Conservation (phyloP, 2,329 filamentous ascomycete genomes). For the Chaetothyriales sp. region DNA sequence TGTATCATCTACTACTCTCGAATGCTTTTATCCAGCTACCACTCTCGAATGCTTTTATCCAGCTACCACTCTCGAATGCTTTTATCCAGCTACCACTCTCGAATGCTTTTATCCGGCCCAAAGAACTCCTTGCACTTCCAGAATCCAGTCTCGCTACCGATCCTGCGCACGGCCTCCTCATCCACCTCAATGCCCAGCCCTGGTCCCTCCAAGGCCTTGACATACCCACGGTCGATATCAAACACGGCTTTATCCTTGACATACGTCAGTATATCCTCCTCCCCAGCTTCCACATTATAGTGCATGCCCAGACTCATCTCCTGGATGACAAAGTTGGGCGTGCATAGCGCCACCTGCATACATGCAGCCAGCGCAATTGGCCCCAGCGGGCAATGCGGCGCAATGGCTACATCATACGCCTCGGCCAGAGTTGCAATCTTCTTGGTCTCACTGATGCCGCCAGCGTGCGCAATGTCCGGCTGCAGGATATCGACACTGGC, state of each 20-base stretch:
- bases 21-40: not conserved
- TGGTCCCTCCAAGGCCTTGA: constrained; percentile 43
- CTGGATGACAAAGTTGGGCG: constrained; percentile 54
- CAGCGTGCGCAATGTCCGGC: constrained; percentile 55
- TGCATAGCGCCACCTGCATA: constrained; percentile 48
- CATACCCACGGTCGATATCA: constrained; percentile 52
- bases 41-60: constrained; percentile 26
- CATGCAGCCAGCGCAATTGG: constrained; percentile 57
- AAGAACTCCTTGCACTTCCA: constrained; percentile 56
- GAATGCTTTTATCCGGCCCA: constrained; percentile 51
- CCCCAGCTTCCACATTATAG: constrained; percentile 52
- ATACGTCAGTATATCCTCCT: constrained; percentile 54
- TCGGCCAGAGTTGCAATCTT: constrained; percentile 56
- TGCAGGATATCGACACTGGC: constrained; percentile 56
- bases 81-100: constrained; percentile 58
- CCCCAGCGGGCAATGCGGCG: constrained; percentile 58
- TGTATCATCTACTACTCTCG: constrained; percentile 20
- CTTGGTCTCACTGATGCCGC: constrained; percentile 55
- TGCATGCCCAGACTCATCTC: constrained; percentile 71
- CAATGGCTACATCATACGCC: constrained; percentile 56
- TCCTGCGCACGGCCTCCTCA: constrained; percentile 50
- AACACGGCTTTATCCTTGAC: constrained; percentile 52
- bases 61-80: constrained; percentile 37
- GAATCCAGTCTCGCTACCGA: constrained; percentile 44
- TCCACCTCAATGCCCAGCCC: constrained; percentile 59